Percentiles rank a stretch among this genome's conserved stretches.
Evolutionary conservation across 73 alveolate species (phyloP).

Genomic region (Diophrys appendiculata): DNA sequence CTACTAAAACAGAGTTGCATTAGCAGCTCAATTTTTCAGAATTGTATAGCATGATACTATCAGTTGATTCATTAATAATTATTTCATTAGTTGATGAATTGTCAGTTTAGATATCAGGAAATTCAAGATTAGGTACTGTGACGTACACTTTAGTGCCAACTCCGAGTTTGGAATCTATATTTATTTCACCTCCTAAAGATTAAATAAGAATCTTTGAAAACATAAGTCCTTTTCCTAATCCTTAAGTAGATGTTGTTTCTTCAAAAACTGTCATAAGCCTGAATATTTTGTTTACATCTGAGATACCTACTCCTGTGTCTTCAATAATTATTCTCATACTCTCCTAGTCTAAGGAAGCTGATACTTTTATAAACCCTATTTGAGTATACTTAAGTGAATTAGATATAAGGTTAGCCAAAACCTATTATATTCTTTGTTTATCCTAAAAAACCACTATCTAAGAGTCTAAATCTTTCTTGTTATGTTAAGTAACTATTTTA

Average conservation of each 20-base stretch:
- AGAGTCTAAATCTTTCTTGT: no score
- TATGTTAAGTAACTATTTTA: no score
- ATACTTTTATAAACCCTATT: background rate
- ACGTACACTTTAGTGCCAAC: background rate
- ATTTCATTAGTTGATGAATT: background rate
- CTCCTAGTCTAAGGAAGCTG: background rate
- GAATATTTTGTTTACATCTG: background rate
- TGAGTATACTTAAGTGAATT: background rate
- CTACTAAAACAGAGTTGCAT: background rate
- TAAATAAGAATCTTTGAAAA: background rate
- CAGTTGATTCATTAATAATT: background rate
- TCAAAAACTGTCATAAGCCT: background rate
- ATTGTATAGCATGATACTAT: background rate
- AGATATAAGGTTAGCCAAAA: background rate
- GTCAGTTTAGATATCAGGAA: no score
- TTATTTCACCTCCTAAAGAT: background rate
- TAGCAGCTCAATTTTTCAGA: background rate
- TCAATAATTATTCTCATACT: background rate
- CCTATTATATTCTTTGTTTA: background rate
- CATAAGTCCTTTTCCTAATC: background rate
- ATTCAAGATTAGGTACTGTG: background rate
- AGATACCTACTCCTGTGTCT: background rate
- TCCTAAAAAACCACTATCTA: background rate
- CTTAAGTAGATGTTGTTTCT: background rate
- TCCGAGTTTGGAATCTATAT: background rate